phyloP scores from a whole-genome alignment of 139 green algal genomes.

The Chlamydomonas sphaeroides region DNA sequence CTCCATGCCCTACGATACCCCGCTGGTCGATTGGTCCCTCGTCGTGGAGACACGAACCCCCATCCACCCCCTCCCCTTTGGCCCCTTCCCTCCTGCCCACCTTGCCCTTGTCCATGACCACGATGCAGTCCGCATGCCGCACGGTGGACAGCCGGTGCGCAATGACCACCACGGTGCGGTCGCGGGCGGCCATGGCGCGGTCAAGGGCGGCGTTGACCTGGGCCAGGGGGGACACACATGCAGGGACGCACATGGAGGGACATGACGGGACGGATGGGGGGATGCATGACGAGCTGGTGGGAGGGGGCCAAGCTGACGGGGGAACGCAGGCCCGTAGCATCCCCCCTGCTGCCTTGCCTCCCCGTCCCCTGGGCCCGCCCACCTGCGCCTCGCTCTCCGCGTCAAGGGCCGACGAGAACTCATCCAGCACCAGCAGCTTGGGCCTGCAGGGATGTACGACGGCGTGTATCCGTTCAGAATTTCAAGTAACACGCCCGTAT shows the following conservation, averaged over 20 bases:
- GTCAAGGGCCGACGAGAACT: constrained; percentile 55
- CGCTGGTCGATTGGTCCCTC: too few relatives aligned
- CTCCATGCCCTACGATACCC: too few relatives aligned
- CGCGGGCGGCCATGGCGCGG: constrained; percentile 57
- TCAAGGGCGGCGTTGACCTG: constrained; percentile 82
- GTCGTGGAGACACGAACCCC: too few relatives aligned
- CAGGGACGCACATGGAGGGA: too few relatives aligned
- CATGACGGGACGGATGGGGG: neutral
- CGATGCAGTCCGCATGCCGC: constrained; percentile 74
- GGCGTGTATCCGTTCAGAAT: too few relatives aligned
- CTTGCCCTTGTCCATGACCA: constrained; percentile 78
- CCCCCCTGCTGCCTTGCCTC: too few relatives aligned
- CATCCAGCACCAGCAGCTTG: constrained; percentile 78
- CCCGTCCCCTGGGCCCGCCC: too few relatives aligned
- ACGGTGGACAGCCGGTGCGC: constrained; percentile 86
- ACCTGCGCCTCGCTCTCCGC: constrained; percentile 51
- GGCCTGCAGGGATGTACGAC: constrained; percentile 38
- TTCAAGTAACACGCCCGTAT: too few relatives aligned
- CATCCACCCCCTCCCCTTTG: neutral
- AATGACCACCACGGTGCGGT: constrained; percentile 81
- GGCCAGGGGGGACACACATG: neutral
- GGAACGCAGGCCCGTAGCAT: too few relatives aligned
- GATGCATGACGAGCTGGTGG: neutral
- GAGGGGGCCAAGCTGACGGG: constrained; percentile 48
- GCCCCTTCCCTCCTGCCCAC: constrained; percentile 40